Evolutionary conservation across 495 filamentous ascomycete genomes (phyloP).

Genomic region (Trichocladium uniseriatum): DNA sequence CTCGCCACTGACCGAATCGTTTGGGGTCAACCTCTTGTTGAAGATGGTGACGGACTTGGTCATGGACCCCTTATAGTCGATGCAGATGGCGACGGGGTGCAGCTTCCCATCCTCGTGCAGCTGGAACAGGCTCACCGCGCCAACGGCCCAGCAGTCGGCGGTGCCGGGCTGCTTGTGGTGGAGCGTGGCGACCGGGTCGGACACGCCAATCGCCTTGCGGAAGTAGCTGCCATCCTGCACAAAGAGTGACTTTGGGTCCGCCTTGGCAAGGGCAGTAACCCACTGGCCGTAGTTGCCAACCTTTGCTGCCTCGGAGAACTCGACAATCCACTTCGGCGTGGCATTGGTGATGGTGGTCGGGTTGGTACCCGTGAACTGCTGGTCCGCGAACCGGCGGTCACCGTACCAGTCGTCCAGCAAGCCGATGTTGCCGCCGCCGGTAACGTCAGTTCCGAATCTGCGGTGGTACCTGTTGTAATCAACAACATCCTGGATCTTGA

Average conservation of each 20-base stretch:
- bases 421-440: slow-evolving; percentile 34
- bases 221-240: slow-evolving; percentile 43
- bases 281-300: slow-evolving; percentile 20
- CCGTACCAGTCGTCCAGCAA: slow-evolving; percentile 39
- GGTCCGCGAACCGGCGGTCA: slow-evolving; percentile 43
- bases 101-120: slow-evolving; percentile 35
- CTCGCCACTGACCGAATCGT: slow-evolving; percentile 24
- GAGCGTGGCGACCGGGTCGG: slow-evolving; percentile 13
- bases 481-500: slow-evolving; percentile 33
- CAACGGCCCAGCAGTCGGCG: slow-evolving; percentile 28
- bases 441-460: slow-evolving; percentile 32
- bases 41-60: slow-evolving; percentile 39
- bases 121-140: slow-evolving; percentile 38
- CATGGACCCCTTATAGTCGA: slow-evolving; percentile 27
- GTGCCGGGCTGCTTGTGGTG: slow-evolving; percentile 13
- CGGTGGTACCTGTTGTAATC: slow-evolving; percentile 30
- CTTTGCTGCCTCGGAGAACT: slow-evolving; percentile 30
- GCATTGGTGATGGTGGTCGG: slow-evolving; percentile 37
- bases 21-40: slow-evolving; percentile 31
- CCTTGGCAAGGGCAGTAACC: slow-evolving; percentile 19
- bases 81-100: slow-evolving; percentile 40
- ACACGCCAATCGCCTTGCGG: slow-evolving; percentile 27
- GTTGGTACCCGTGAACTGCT: slow-evolving; percentile 41
- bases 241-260: slow-evolving; percentile 27
- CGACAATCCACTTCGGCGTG: slow-evolving; percentile 22